Evolutionary conservation across 2,329 filamentous ascomycete genomes (phyloP).

Genomic region (Epichloe glyceriae): DNA sequence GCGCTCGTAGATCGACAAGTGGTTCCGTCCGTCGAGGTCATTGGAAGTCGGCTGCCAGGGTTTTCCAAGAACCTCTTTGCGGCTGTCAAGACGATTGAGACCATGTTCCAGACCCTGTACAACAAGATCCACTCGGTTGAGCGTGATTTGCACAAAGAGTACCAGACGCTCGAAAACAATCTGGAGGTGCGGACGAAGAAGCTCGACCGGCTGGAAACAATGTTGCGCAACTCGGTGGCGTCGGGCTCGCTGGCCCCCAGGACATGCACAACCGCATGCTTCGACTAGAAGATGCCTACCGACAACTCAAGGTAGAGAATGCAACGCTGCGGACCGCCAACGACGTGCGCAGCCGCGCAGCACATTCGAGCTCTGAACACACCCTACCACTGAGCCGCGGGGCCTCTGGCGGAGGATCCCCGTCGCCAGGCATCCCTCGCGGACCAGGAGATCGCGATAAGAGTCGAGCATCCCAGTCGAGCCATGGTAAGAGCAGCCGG

Average conservation of each 20-base stretch:
- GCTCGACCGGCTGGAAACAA: slow-evolving; percentile 73
- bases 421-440: slow-evolving; percentile 39
- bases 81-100: slow-evolving; percentile 78
- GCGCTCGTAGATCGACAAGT: slow-evolving; percentile 76
- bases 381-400: slow-evolving; percentile 6
- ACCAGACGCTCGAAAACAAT: slow-evolving; percentile 70
- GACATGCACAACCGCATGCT: slow-evolving; percentile 34
- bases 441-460: slow-evolving; percentile 35
- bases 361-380: slow-evolving; percentile 27
- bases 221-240: slow-evolving; percentile 54
- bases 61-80: slow-evolving; percentile 84
- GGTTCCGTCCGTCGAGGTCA: slow-evolving; percentile 71
- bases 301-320: slow-evolving; percentile 51
- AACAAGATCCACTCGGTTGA: slow-evolving; percentile 74
- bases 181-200: slow-evolving; percentile 72
- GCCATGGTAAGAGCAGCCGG: slow-evolving; percentile 17
- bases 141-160: slow-evolving; percentile 80
- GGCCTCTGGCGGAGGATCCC: slow-evolving; percentile 31
- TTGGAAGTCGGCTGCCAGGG: slow-evolving; percentile 71
- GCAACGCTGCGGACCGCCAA: slow-evolving; percentile 54
- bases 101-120: slow-evolving; percentile 65
- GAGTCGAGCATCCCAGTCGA: slow-evolving; percentile 22
- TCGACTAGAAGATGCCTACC: slow-evolving; percentile 47
- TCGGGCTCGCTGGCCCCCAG: slow-evolving; percentile 31
- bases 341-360: slow-evolving; percentile 41